These are phyloP conservation scores for Pezicula neosporulosa DNA, from an alignment of 2,329 filamentous ascomycete genomes.

Conservation along the genomic window DNA sequence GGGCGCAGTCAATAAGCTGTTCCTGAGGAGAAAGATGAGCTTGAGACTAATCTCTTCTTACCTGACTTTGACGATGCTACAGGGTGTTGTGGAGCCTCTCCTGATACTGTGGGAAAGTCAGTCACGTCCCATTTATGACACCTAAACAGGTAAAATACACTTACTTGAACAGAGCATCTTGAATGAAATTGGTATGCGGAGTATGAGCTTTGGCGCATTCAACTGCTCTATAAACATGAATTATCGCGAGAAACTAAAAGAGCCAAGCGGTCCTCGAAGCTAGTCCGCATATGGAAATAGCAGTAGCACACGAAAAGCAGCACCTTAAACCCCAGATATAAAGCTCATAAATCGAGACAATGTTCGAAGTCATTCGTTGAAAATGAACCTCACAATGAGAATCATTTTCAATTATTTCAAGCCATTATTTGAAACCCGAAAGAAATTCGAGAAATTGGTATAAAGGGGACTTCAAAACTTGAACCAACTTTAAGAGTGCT, in stretches of 20 bases:
- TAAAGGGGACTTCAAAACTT: too few species aligned
- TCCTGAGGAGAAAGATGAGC: conserved; percentile 9
- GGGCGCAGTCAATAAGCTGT: conserved; percentile 16
- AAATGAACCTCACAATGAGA: too few species aligned
- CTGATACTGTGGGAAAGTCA: conserved; percentile 65
- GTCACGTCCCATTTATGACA: conserved; percentile 17
- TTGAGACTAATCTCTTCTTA: conserved; percentile 39
- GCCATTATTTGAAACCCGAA: too few species aligned
- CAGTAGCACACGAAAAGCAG: neutral
- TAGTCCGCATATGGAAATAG: neutral
- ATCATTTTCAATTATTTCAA: too few species aligned
- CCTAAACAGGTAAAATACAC: conserved; percentile 23
- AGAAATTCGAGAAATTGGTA: too few species aligned
- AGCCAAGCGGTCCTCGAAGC: neutral
- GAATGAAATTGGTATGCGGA: conserved; percentile 17
- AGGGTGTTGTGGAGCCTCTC: conserved; percentile 91
- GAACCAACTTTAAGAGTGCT: too few species aligned
- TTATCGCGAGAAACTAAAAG: neutral
- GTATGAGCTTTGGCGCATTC: conserved; percentile 19
- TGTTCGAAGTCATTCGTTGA: neutral
- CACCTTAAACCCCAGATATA: neutral
- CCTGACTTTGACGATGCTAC: conserved; percentile 94
- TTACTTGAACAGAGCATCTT: conserved; percentile 66
- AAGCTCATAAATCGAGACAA: too few species aligned
- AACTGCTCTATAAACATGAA: neutral